phyloP scores from a whole-genome alignment of 495 filamentous ascomycete species.

The Daldinia vernicosa region DNA sequence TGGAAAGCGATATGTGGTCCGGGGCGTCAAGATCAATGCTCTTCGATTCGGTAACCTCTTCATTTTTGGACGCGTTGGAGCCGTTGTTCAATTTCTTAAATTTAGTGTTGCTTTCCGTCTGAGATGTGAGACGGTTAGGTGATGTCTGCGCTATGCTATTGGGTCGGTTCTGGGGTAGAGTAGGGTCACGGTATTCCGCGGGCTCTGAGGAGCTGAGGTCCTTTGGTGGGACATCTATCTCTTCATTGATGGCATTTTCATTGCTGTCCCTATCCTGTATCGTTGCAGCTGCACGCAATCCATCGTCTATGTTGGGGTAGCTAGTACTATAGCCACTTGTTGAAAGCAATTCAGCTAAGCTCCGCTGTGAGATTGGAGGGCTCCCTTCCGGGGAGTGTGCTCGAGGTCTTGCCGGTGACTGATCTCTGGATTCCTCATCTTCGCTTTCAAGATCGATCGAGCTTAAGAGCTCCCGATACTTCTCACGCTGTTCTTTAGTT shows the following conservation, averaged over 20 bases:
- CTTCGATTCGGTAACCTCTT: constrained; percentile 7
- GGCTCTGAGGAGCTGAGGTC: constrained; percentile 3
- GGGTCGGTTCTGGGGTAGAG: constrained; percentile 75
- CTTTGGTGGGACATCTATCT: background rate
- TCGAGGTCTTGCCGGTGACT: constrained; percentile 24
- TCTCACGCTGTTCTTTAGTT: constrained; percentile 68
- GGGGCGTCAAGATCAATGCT: constrained; percentile 13
- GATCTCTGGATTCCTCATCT: constrained; percentile 29
- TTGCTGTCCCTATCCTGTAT: background rate
- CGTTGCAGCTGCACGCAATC: background rate
- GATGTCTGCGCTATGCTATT: constrained; percentile 46
- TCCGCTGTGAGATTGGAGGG: constrained; percentile 44
- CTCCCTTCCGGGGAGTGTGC: constrained; percentile 18
- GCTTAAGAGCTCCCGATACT: constrained; percentile 56
- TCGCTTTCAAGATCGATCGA: constrained; percentile 60
- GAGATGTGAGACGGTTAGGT: constrained; percentile 26
- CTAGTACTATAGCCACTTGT: constrained; percentile 59
- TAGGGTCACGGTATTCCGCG: constrained; percentile 64
- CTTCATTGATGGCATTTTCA: background rate
- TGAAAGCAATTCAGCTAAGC: constrained; percentile 61
- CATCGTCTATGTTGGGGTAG: constrained; percentile 41
- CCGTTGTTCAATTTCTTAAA: background rate
- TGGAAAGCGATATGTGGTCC: constrained; percentile 40
- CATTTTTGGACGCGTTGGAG: background rate
- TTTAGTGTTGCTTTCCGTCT: background rate